phyloP scores from a whole-genome alignment of 768 basidiomycete genomes.

The Russula griseocarnosa region DNA sequence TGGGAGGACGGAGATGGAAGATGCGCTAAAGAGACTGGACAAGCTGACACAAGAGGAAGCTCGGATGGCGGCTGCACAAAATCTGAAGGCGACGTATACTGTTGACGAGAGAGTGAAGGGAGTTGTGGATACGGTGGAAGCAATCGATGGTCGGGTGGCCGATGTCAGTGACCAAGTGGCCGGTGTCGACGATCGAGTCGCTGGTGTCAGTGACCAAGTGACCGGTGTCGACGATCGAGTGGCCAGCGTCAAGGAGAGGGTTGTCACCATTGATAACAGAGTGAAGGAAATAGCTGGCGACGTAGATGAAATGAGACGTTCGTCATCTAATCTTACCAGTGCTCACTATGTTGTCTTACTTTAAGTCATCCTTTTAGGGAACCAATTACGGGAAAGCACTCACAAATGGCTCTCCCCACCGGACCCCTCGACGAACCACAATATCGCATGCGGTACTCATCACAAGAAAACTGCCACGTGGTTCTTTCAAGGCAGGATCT shows the following conservation, averaged over 20 bases:
- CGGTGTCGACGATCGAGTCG: too few relatives aligned
- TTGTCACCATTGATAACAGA: not conserved
- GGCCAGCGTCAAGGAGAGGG: too few relatives aligned
- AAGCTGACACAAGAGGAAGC: too few relatives aligned
- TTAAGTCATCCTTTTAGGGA: not conserved
- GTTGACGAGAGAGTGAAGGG: too few relatives aligned
- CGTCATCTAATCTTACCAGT: not conserved
- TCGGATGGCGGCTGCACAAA: too few relatives aligned
- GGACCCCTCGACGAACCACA: slow-evolving; percentile 7
- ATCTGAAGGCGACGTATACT: too few relatives aligned
- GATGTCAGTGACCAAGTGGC: too few relatives aligned
- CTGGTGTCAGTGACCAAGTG: not conserved
- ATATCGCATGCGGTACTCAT: not conserved
- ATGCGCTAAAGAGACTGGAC: too few relatives aligned
- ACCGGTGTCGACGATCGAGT: too few relatives aligned
- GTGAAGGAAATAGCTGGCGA: not conserved
- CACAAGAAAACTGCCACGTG: not conserved
- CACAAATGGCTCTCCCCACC: slow-evolving; percentile 14
- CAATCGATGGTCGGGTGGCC: too few relatives aligned
- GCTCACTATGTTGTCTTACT: not conserved
- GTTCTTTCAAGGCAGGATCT: not conserved
- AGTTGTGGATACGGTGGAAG: too few relatives aligned
- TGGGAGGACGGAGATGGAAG: too few relatives aligned
- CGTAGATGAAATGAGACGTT: not conserved
- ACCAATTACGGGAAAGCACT: not conserved